A percentile compares a stretch with the other conserved stretches of the same genome.
phyloP scores from a whole-genome alignment of 1,139 yeast species.

The Nadsonia starkeyi-henricii region DNA sequence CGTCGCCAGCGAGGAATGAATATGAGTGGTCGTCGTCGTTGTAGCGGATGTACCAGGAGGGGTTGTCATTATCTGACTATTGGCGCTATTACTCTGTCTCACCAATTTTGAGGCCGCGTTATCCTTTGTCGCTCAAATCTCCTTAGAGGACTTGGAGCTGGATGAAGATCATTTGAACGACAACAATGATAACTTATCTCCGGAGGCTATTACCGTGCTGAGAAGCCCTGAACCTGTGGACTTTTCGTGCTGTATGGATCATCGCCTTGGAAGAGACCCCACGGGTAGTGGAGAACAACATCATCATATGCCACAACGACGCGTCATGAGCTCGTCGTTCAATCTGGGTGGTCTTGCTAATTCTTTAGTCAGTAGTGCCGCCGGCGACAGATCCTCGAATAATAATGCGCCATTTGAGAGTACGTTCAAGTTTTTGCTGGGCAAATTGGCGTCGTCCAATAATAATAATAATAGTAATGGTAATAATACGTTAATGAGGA shows the following conservation, averaged over 20 bases:
- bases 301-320: not conserved
- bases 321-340: conserved; percentile 3
- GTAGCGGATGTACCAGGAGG: too few relatives aligned
- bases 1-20: too few relatives aligned
- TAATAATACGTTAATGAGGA: too few relatives aligned
- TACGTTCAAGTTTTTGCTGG: conserved; percentile 22
- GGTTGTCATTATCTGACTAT: too few relatives aligned
- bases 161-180: conserved; percentile 6
- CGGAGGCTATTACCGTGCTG: not conserved
- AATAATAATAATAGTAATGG: too few relatives aligned
- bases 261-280: conserved; percentile 1
- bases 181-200: not conserved
- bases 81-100: not conserved
- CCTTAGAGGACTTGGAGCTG: conserved; percentile 27
- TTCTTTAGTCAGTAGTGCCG: conserved; percentile 10
- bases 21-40: too few relatives aligned
- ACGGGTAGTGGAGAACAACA: too few relatives aligned
- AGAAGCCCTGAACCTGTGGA: conserved; percentile 2
- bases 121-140: conserved; percentile 36
- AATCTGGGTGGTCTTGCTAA: conserved; percentile 3
- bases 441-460: conserved; percentile 13
- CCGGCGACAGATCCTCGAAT: too few relatives aligned
- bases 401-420: conserved; percentile 18
- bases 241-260: conserved; percentile 7
- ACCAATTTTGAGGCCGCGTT: conserved; percentile 38